Percentiles rank a stretch among this genome's conserved stretches.
These are phyloP conservation scores for Scutellaria minor DNA, from an alignment of 257 asterid species.

Conservation along the genomic window DNA sequence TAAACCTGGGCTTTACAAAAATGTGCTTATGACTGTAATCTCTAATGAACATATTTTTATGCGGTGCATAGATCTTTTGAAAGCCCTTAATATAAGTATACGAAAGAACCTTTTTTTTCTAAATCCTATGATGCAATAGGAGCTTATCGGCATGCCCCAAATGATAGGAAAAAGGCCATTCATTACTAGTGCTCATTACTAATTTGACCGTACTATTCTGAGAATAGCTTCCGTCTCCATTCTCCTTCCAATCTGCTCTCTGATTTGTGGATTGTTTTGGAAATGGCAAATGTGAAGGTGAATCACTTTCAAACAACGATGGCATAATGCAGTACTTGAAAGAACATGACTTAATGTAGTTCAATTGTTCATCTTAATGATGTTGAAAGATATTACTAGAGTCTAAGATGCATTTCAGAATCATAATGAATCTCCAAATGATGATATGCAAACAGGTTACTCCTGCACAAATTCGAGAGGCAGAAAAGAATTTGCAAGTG, in stretches of 20 bases:
- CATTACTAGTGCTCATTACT: neutral
- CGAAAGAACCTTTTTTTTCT: no score
- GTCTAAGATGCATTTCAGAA: conserved; percentile 26
- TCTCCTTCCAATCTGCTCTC: neutral
- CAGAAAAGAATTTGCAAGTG: conserved; percentile 78
- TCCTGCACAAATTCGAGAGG: conserved; percentile 98
- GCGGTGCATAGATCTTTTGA: neutral
- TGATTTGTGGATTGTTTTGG: neutral
- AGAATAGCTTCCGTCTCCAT: conserved; percentile 21
- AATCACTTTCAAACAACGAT: conserved; percentile 19
- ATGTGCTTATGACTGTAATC: conserved; percentile 2
- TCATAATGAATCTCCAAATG: conserved; percentile 30
- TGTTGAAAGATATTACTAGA: conserved; percentile 19
- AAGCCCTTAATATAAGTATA: conserved; percentile 4
- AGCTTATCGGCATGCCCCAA: neutral
- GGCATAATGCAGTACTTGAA: neutral
- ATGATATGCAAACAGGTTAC: conserved; percentile 67
- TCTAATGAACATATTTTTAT: neutral
- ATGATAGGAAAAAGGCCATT: neutral
- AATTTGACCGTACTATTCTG: neutral
- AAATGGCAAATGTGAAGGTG: conserved; percentile 17
- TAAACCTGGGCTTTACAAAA: conserved; percentile 20
- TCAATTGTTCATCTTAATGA: conserved; percentile 23
- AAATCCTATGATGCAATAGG: no score
- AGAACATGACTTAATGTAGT: conserved; percentile 2